Evolutionary conservation across 164 flowering plant genomes (phyloP).

Genomic region (grape (Vitis vinifera)): DNA sequence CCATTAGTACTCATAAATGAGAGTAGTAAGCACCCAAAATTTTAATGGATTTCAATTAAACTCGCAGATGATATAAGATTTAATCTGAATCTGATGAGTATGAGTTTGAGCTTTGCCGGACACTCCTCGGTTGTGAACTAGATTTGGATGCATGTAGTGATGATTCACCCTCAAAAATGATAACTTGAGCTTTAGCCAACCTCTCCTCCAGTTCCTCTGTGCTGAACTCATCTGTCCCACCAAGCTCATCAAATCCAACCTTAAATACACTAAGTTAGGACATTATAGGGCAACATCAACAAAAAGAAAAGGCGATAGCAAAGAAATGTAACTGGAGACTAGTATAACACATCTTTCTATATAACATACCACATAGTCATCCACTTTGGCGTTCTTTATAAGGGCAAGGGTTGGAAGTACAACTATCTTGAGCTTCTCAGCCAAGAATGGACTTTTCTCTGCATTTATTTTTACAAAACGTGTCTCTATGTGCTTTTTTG

Average conservation of each 20-base stretch:
- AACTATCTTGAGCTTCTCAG: conserved; percentile 84
- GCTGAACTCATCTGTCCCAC: conserved; percentile 84
- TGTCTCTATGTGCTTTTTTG: conserved; percentile 88
- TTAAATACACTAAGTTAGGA: conserved; percentile 11
- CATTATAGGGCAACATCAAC: neutral
- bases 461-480: conserved; percentile 92
- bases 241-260: conserved; percentile 96
- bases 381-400: conserved; percentile 91
- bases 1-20: no score
- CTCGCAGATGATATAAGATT: neutral
- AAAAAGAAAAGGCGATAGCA: neutral
- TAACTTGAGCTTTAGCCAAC: conserved; percentile 78
- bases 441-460: conserved; percentile 91
- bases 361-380: conserved; percentile 86
- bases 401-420: conserved; percentile 96
- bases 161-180: conserved; percentile 77
- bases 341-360: neutral
- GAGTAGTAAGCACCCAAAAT: no score
- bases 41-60: no score
- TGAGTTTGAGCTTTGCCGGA: conserved; percentile 57
- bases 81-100: conserved; percentile 78
- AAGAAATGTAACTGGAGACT: no score
- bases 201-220: conserved; percentile 93
- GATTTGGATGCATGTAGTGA: conserved; percentile 41
- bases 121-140: conserved; percentile 50